A percentile compares a stretch with the other conserved stretches of the same genome.
phyloP scores from a whole-genome alignment of 768 basidiomycete genomes.

The Fomitopsis serialis region DNA sequence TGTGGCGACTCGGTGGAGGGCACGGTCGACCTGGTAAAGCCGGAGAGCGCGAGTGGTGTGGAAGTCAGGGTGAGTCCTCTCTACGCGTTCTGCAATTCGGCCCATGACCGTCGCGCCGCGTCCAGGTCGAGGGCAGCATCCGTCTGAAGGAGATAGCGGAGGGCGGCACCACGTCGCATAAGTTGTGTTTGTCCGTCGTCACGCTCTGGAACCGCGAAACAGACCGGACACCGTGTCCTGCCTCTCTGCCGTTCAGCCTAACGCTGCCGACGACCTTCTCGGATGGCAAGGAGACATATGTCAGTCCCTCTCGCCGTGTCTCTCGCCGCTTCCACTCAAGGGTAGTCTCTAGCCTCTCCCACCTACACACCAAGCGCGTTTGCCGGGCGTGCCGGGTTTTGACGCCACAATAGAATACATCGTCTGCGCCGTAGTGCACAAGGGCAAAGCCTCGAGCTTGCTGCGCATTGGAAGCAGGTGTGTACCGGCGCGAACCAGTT shows the following conservation, averaged over 20 bases:
- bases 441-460: conserved; percentile 44
- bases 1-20: conserved; percentile 48
- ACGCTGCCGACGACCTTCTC: conserved; percentile 54
- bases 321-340: conserved; percentile 5
- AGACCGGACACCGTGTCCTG: conserved; percentile 41
- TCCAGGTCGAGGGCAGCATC: conserved; percentile 58
- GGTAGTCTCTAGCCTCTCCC: conserved; percentile 49
- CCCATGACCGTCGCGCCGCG: background rate
- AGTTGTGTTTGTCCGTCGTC: conserved; percentile 45
- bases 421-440: conserved; percentile 47
- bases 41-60: conserved; percentile 50
- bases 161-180: conserved; percentile 51
- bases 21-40: conserved; percentile 46
- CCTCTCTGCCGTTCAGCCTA: conserved; percentile 47
- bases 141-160: conserved; percentile 59
- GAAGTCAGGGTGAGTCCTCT: conserved; percentile 50
- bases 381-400: conserved; percentile 71
- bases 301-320: conserved; percentile 26
- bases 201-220: conserved; percentile 55
- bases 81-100: background rate
- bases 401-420: conserved; percentile 59
- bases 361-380: conserved; percentile 62
- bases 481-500: too few species aligned
- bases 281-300: conserved; percentile 53
- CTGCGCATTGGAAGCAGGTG: conserved; percentile 53